phyloP scores from a whole-genome alignment of 1,139 yeast species.

The Suhomyces choctaworum region DNA sequence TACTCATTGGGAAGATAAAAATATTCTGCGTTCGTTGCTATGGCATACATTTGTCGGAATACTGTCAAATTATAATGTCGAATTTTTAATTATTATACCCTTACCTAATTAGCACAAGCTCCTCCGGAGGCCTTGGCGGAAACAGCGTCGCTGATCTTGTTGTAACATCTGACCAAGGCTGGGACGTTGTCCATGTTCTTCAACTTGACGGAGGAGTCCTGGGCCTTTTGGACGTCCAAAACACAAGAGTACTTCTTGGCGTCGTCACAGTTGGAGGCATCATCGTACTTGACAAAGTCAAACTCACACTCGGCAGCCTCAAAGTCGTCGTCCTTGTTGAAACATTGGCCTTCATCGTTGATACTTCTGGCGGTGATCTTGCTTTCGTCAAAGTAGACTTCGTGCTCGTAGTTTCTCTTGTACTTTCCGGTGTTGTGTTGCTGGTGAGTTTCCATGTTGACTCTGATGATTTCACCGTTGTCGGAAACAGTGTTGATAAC shows the following conservation, averaged over 20 bases:
- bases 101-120: constrained; percentile 14
- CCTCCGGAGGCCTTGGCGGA: constrained; percentile 14
- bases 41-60: too few relatives aligned
- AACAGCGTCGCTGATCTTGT: constrained; percentile 12
- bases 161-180: constrained; percentile 18
- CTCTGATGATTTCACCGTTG: constrained; percentile 16
- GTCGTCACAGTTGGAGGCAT: constrained; percentile 14
- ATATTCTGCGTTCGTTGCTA: too few relatives aligned
- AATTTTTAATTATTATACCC: constrained; percentile 7
- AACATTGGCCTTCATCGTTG: constrained; percentile 13
- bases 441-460: constrained; percentile 19
- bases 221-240: constrained; percentile 13
- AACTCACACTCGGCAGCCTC: constrained; percentile 15
- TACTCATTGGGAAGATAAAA: neutral
- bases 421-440: constrained; percentile 14
- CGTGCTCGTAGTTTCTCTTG: constrained; percentile 15
- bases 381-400: constrained; percentile 13
- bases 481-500: constrained; percentile 17
- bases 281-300: constrained; percentile 16
- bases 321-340: constrained; percentile 16
- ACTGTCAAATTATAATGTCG: too few relatives aligned
- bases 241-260: constrained; percentile 19
- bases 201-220: constrained; percentile 14
- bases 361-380: constrained; percentile 7
- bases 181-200: constrained; percentile 15